Conservation (phyloP, 345 rosid species). For the Rhodamnia argentea region DNA sequence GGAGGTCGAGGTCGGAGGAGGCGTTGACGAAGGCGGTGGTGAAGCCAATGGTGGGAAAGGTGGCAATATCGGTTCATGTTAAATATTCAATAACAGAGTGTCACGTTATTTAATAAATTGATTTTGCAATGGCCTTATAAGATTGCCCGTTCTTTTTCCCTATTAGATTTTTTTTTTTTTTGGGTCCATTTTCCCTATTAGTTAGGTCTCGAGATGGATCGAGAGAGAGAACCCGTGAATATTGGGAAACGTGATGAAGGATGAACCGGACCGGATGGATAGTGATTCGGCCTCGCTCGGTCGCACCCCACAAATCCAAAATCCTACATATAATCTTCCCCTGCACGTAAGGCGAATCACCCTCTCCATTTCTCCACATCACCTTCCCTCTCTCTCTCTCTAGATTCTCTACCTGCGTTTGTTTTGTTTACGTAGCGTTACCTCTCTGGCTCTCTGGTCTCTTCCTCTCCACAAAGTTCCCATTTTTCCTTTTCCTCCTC, state of each 20-base stretch:
- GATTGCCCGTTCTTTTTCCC: background rate
- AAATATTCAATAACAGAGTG: background rate
- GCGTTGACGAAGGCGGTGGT: slow-evolving; percentile 69
- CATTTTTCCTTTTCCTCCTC: background rate
- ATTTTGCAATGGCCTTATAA: background rate
- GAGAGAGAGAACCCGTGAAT: background rate
- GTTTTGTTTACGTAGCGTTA: background rate
- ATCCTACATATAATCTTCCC: background rate
- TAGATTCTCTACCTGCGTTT: background rate
- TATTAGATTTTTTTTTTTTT: no score
- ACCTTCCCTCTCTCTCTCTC: background rate
- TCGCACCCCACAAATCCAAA: background rate
- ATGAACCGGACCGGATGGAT: background rate
- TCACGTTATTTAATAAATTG: background rate
- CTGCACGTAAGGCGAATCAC: background rate
- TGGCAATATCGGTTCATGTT: slow-evolving; percentile 30
- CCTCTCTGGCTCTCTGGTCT: no score
- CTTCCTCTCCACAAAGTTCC: background rate
- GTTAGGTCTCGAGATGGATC: background rate
- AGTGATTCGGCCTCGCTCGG: background rate
- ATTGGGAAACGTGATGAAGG: background rate
- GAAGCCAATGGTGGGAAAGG: slow-evolving; percentile 58
- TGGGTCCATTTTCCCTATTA: no score
- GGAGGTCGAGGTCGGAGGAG: slow-evolving; percentile 43
- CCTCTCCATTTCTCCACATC: background rate